A percentile compares a stretch with the other conserved stretches of the same genome.
Evolutionary conservation across 257 asterid species (phyloP).

Genomic region (Penstemon davidsonii): DNA sequence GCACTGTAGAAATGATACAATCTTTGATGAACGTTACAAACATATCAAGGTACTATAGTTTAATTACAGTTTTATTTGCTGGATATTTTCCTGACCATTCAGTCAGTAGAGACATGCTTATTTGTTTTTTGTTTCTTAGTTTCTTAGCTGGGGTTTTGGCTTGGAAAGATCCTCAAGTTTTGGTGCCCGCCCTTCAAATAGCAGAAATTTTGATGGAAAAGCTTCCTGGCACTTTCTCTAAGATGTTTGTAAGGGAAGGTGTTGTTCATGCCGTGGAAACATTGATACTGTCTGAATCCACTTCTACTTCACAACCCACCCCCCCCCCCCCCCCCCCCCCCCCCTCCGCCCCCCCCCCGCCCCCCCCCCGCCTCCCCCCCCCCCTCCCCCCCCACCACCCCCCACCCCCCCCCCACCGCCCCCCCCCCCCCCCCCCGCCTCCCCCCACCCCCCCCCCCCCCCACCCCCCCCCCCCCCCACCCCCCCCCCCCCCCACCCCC

Average conservation of each 20-base stretch:
- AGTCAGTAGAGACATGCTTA: conserved; percentile 21
- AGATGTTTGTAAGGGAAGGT: conserved; percentile 95
- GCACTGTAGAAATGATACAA: conserved; percentile 81
- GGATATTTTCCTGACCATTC: conserved; percentile 12
- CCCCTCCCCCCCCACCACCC: no score
- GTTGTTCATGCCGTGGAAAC: conserved; percentile 94
- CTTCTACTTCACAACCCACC: conserved; percentile 55
- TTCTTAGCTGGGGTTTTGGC: conserved; percentile 98
- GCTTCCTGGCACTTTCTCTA: conserved; percentile 84
- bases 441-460: no score
- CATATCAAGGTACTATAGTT: conserved; percentile 68
- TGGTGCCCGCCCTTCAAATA: conserved; percentile 94
- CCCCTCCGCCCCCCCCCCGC: no score
- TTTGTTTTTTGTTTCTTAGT: conserved; percentile 43
- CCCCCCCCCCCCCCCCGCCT: no score
- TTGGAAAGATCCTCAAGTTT: conserved; percentile 98
- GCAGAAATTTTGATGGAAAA: conserved; percentile 97
- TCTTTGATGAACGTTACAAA: conserved; percentile 69
- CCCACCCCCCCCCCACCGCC: no score
- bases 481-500: no score
- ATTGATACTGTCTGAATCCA: conserved; percentile 56
- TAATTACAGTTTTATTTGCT: conserved; percentile 15
- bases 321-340: no score
- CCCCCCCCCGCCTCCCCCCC: no score
- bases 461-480: no score